Conservation (phyloP, 2,329 filamentous ascomycete species). For the Tolypocladium endophyticum region DNA sequence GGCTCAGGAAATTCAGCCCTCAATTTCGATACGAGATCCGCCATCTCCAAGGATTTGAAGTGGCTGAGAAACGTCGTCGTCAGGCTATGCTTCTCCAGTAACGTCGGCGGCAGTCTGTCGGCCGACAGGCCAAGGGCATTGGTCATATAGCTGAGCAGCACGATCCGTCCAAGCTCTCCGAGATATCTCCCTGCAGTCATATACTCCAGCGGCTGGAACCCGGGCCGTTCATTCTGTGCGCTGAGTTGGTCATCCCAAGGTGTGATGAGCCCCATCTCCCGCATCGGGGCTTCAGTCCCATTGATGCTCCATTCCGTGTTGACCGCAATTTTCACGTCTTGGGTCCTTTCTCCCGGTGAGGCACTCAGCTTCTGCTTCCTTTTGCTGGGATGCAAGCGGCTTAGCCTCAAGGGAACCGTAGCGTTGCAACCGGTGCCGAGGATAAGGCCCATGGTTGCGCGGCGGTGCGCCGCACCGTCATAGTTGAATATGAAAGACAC, state of each 20-base stretch:
- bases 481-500: slow-evolving; percentile 67
- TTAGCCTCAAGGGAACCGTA: slow-evolving; percentile 60
- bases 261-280: slow-evolving; percentile 52
- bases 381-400: slow-evolving; percentile 54
- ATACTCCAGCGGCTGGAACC: slow-evolving; percentile 76
- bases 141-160: slow-evolving; percentile 55
- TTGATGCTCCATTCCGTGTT: slow-evolving; percentile 82
- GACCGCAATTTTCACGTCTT: slow-evolving; percentile 58
- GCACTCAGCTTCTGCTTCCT: slow-evolving; percentile 36
- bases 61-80: slow-evolving; percentile 66
- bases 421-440: slow-evolving; percentile 76
- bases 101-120: slow-evolving; percentile 39
- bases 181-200: slow-evolving; percentile 74
- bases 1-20: slow-evolving; percentile 40
- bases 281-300: slow-evolving; percentile 58
- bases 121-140: slow-evolving; percentile 26
- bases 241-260: slow-evolving; percentile 63
- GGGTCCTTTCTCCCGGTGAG: slow-evolving; percentile 31
- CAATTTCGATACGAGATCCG: slow-evolving; percentile 34
- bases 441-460: slow-evolving; percentile 69
- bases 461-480: slow-evolving; percentile 47
- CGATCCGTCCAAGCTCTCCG: slow-evolving; percentile 63
- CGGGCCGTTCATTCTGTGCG: slow-evolving; percentile 54
- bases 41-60: slow-evolving; percentile 43
- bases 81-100: slow-evolving; percentile 51